Evolutionary conservation across 2,329 filamentous ascomycete genomes (phyloP), one percentile per base, ranked within the genome.

Genomic region (Xylariomycetidae sp.): DNA sequence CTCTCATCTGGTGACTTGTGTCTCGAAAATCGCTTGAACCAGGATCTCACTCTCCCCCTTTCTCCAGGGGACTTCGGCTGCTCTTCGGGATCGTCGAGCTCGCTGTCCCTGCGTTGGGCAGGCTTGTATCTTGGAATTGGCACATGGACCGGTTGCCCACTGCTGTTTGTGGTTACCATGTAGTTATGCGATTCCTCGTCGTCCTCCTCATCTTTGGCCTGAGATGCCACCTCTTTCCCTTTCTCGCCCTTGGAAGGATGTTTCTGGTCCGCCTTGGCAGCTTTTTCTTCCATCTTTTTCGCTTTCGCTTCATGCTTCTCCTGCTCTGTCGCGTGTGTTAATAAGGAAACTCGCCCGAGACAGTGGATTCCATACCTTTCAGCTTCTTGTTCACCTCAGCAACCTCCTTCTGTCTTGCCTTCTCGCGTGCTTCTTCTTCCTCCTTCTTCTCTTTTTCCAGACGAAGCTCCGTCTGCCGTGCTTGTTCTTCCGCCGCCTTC

Each of bases 401-500:
- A 4, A 70, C 54, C 51, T 78, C 73, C 39, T 60, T 68, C 29
- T 74, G 69, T 9, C 68, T 63, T 6, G 60, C 59, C 58, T 65
- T 74, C 48, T 64, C 60, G 46, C 53, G 59, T 53, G 64, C 52
- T 46, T 74, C 70, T 31, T 78, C 69, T 33, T 79, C 71, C 52
- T 80, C 72, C 47, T 74, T 72, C 42, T 78, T 68, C 37, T 86
- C 78, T 40, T 77, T 67, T 39, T 87, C 82, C 13, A 78, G 55
- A 25, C 73, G 70, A 9, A 74, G 59, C 43, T 79, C 74, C 29
- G 79, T 68, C 39, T 83, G 72, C 38, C 79, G 72, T 30, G 82
- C 84, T 24, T 76, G 70, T 53, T 87, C 80, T 40, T 70, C 70
- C 51, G 88, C 82, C 0, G 85, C 85, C 52, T 80, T 85, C 32